These are phyloP conservation scores for Globisporangium viniferum DNA, from an alignment of 352 stramenopile species.

Conservation along the genomic window DNA sequence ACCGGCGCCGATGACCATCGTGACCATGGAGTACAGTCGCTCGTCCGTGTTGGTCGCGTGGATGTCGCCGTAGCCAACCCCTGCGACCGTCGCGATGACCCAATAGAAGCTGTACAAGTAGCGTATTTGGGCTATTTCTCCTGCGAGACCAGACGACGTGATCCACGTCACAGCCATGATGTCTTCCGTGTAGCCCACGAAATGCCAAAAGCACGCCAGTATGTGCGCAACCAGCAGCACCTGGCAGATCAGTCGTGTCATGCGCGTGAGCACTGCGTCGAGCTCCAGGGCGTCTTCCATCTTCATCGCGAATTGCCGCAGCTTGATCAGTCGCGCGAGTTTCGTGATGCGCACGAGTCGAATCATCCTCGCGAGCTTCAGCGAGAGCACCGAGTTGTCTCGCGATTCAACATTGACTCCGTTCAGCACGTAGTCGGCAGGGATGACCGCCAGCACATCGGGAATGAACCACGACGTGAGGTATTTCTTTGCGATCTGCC, in stretches of 20 bases:
- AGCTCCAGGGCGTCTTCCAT: constrained; percentile 65
- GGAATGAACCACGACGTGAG: constrained; percentile 58
- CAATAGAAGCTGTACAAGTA: constrained; percentile 88
- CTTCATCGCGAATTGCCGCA: constrained; percentile 69
- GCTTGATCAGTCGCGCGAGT: constrained; percentile 62
- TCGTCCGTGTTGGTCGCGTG: constrained; percentile 69
- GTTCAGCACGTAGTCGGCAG: constrained; percentile 49
- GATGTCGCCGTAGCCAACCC: constrained; percentile 83
- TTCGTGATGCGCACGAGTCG: constrained; percentile 72
- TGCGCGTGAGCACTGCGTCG: constrained; percentile 56
- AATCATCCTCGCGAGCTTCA: constrained; percentile 62
- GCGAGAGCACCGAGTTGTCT: constrained; percentile 49
- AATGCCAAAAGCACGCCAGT: constrained; percentile 77
- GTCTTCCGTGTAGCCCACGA: constrained; percentile 45
- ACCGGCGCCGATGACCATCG: constrained; percentile 69
- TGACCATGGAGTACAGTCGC: constrained; percentile 62
- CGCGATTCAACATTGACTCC: constrained; percentile 6
- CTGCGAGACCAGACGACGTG: constrained; percentile 20
- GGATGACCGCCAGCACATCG: constrained; percentile 46
- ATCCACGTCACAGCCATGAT: constrained; percentile 49
- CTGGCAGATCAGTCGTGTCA: constrained; percentile 61
- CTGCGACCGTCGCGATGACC: constrained; percentile 75
- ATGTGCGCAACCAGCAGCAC: constrained; percentile 73
- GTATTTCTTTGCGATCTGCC: constrained; percentile 47
- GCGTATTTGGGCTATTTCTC: constrained; percentile 28